Conservation (phyloP, 139 green algal species). For the Coelastrella sp. region DNA sequence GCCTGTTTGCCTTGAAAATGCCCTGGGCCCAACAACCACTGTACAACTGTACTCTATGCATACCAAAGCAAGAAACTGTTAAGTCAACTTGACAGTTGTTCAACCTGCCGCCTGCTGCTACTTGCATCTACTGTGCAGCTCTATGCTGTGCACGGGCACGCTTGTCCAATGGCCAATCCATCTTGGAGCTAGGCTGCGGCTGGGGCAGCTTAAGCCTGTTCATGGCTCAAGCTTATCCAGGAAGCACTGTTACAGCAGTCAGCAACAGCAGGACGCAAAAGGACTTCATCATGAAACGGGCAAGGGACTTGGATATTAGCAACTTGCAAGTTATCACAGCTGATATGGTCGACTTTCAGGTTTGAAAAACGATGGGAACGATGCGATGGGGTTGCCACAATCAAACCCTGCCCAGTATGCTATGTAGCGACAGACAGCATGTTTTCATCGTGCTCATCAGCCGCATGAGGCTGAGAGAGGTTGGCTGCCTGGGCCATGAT, state of each 20-base stretch:
- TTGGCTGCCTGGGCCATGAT: too few species aligned
- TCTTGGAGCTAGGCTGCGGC: conserved; percentile 98
- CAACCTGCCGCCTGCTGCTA: too few species aligned
- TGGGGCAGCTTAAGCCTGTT: conserved; percentile 95
- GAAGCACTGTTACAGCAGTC: conserved; percentile 80
- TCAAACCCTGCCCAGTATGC: too few species aligned
- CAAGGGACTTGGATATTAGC: conserved; percentile 73
- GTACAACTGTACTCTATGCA: too few species aligned
- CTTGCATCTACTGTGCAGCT: conserved; percentile 46
- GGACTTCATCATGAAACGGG: conserved; percentile 79
- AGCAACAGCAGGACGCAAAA: conserved; percentile 92
- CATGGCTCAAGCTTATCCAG: conserved; percentile 73
- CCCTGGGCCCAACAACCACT: too few species aligned
- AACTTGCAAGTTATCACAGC: conserved; percentile 91
- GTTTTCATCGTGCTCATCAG: too few species aligned
- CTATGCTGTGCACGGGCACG: conserved; percentile 87
- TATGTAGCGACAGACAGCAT: too few species aligned
- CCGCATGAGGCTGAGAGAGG: too few species aligned
- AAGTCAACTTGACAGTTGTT: too few species aligned
- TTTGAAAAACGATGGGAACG: too few species aligned
- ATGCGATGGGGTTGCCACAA: neutral
- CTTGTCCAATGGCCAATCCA: conserved; percentile 81
- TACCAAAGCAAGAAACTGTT: too few species aligned
- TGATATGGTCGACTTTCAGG: conserved; percentile 83
- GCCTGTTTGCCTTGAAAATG: too few species aligned